These are phyloP conservation scores for Hypsizygus marmoreus DNA, from an alignment of 768 basidiomycete species.

Conservation along the genomic window DNA sequence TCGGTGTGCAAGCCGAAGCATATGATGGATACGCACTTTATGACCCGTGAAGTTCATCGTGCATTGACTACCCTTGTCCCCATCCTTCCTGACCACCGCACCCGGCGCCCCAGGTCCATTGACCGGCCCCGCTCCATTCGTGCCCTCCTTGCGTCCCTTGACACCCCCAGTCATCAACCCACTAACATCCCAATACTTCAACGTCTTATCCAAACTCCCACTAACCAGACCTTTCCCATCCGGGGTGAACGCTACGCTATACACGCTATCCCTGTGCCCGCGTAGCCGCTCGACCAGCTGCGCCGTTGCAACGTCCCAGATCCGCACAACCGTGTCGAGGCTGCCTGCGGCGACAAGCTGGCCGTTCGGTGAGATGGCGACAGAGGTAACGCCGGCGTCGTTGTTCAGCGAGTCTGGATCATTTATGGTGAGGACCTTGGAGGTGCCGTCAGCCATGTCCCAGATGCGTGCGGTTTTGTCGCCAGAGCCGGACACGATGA, in stretches of 20 bases:
- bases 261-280: constrained; percentile 85
- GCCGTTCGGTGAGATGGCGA: constrained; percentile 78
- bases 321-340: constrained; percentile 75
- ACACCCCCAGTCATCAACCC: constrained; percentile 63
- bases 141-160: constrained; percentile 49
- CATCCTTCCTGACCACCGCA: constrained; percentile 61
- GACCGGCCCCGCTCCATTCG: constrained; percentile 29
- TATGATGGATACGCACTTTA: constrained; percentile 65
- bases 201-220: constrained; percentile 86
- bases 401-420: constrained; percentile 49
- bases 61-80: constrained; percentile 49
- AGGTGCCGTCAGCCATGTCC: constrained; percentile 41
- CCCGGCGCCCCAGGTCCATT: too few species aligned
- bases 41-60: constrained; percentile 89
- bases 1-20: constrained; percentile 25
- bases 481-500: constrained; percentile 89
- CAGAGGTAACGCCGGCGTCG: constrained; percentile 73
- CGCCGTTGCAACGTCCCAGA: constrained; percentile 78
- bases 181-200: constrained; percentile 87
- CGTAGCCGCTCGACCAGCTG: constrained; percentile 66
- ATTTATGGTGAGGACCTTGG: constrained; percentile 48
- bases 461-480: constrained; percentile 55
- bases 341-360: constrained; percentile 65
- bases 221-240: constrained; percentile 90
- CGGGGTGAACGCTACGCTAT: constrained; percentile 89